Base-by-base conservation (phyloP, 306 rosid species). In the Heteromeles arbutifolia region DNA sequence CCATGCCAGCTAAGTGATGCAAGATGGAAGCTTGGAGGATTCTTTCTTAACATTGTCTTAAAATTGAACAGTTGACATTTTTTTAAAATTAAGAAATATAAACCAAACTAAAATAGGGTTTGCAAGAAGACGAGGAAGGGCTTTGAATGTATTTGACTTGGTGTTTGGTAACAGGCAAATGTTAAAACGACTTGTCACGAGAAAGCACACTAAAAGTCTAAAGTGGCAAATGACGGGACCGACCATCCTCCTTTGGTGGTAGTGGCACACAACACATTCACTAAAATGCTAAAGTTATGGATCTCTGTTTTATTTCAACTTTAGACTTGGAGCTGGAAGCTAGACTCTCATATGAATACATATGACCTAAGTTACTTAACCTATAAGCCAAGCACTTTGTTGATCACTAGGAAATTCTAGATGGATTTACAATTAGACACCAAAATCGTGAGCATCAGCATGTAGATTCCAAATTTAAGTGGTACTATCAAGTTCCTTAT, bases 221-320 rank as follows among this genome's bases (percentile, higher is more conserved):
- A 56, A 61, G 39, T 11, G 8, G 67, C 57, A n/a, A 73, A 70
- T 26, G 68, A 41, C 4, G 31, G 66, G 84, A 37, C 74, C 74
- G 45, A 70, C 68, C 53, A 79, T 67, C 54, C 72, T 45, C 39
- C 61, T 74, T 61, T 48, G 74, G 29, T 21, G 71, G 64, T 9
- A 1, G 28, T 21, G 12, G 25, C 13, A 4, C 26, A 44, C 17
- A 6, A 34, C 34, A 21, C 26, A 29, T 19, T 70, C 39, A 24
- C 21, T 32, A 25, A 26, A 61, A 61, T 34, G 34, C 44, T 76
- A 26, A 68, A 77, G 28, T 48, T 41, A 31, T n/a, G 72, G 28
- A 19, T 37, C 24, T 8, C 28, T 34, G 18, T 2, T 15, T 19
- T 34, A 8, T 26, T 34, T 41, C 11, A 21, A 0, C 63, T n/a